Base-by-base conservation (phyloP, 345 rosid genomes). In the Lumnitzera racemosa region DNA sequence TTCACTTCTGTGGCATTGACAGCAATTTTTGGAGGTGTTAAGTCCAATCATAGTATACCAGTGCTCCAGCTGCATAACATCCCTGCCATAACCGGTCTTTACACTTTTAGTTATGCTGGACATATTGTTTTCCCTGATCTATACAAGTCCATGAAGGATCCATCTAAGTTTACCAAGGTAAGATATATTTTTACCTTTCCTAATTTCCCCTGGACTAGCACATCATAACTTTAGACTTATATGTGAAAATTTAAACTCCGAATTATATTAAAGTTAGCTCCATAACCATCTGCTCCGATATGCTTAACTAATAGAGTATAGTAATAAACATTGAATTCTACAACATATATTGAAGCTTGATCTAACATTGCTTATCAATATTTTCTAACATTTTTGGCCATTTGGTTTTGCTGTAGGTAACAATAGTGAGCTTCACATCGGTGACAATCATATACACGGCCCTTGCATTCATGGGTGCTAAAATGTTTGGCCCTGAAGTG, bases 51-150 rank as follows among this genome's bases (percentile, higher is more conserved):
- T 1, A 63, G 8, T 9, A 86, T 89, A 25, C 85, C 89, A 3
- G 59, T 47, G 49, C 78, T 89, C 16, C 69, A 61, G 29, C 47
- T 84, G 51, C 47, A 48, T 20, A 84, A 81, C 16, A 75, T 89
- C 62, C 94, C 96, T 25, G 72, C 76, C 14, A 70, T 89, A 12
- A 86, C 94, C 3, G 94, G 94, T 12, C 76, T 89, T 13, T 89
- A 86, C 46, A 6, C 84, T 24, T 89, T 82, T 67, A 71, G 94
- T 50, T 86, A 67, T 59, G 84, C 86, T 29, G 96, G 96, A 13
- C 90, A 89, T 67, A 72, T 82, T 59, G 94, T 89, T 17, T 89
- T 89, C 70, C 96, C 96, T 5, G 62, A 86, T 62, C 71, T 89
- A 47, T 77, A 86, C 56, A 78, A 72, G 55, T 75, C 94, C 73